Evolutionary conservation across 2,329 filamentous ascomycete species (phyloP).

Genomic region (Clarireedia monteithiana): DNA sequence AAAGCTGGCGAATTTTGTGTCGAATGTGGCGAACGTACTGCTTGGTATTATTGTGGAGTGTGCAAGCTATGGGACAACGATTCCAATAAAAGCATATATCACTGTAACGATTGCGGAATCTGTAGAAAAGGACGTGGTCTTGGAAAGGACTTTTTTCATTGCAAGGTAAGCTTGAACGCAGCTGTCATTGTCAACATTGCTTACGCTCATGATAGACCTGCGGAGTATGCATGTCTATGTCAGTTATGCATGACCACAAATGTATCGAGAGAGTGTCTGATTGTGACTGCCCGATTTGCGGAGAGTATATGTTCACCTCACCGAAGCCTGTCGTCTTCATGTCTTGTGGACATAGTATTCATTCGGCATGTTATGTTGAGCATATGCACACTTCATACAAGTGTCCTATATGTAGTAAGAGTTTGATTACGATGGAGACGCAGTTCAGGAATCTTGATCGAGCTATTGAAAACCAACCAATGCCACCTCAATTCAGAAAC

Average conservation of each 20-base stretch:
- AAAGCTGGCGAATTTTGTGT: conserved; percentile 70
- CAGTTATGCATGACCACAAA: conserved; percentile 75
- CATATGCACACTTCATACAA: conserved; percentile 89
- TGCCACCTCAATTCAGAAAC: conserved; percentile 76
- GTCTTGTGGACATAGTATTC: conserved; percentile 92
- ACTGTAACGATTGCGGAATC: conserved; percentile 93
- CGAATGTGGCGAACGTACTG: conserved; percentile 67
- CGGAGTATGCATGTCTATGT: conserved; percentile 88
- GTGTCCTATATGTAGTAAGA: conserved; percentile 94
- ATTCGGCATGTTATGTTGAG: conserved; percentile 79
- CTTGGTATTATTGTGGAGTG: conserved; percentile 86
- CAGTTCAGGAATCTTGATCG: conserved; percentile 88
- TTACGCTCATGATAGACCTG: conserved; percentile 54
- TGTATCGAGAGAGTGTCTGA: conserved; percentile 93
- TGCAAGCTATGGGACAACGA: conserved; percentile 99
- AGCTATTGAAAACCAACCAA: conserved; percentile 80
- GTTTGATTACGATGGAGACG: conserved; percentile 93
- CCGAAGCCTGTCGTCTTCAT: conserved; percentile 85
- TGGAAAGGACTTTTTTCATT: conserved; percentile 96
- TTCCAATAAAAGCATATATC: conserved; percentile 83
- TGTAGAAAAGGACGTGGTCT: conserved; percentile 85
- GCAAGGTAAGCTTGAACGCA: conserved; percentile 61
- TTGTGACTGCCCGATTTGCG: conserved; percentile 93
- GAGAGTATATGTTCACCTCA: conserved; percentile 93
- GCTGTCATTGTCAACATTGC: not conserved